Percentiles rank a stretch among this genome's conserved stretches.
Evolutionary conservation across 352 stramenopile genomes (phyloP).

Genomic region (Elongisporangium undulatum): DNA sequence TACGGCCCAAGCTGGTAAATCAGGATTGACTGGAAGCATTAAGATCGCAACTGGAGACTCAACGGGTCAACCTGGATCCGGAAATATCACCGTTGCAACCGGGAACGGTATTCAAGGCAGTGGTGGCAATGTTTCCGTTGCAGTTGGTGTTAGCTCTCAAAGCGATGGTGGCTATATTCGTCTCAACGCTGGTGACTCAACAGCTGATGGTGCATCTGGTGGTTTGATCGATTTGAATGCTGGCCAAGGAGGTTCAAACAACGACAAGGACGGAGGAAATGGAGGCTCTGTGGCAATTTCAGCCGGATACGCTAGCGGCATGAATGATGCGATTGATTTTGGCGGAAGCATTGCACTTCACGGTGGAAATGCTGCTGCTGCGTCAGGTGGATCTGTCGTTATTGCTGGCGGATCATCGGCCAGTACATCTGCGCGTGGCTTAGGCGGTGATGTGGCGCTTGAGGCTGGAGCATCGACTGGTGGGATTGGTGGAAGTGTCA

Average conservation of each 20-base stretch:
- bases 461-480: constrained; percentile 13
- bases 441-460: constrained; percentile 19
- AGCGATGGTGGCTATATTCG: constrained; percentile 51
- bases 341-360: constrained; percentile 32
- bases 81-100: constrained; percentile 64
- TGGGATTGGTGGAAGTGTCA: constrained; percentile 11
- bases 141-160: constrained; percentile 31
- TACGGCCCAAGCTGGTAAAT: constrained; percentile 54
- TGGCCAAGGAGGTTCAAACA: constrained; percentile 34
- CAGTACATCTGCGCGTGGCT: constrained; percentile 9
- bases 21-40: constrained; percentile 69
- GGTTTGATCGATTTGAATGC: constrained; percentile 40
- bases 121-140: constrained; percentile 58
- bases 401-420: constrained; percentile 19
- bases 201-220: constrained; percentile 28
- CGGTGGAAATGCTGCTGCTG: constrained; percentile 32
- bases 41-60: constrained; percentile 58
- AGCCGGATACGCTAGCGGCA: constrained; percentile 37
- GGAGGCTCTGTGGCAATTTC: constrained; percentile 44
- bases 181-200: constrained; percentile 38
- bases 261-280: constrained; percentile 55
- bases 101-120: constrained; percentile 39
- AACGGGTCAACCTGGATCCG: constrained; percentile 40
- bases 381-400: constrained; percentile 36
- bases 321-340: constrained; percentile 31